Evolutionary conservation across 768 basidiomycete genomes (phyloP), one percentile per base, ranked within the genome.

Genomic region (Trametes punicea): DNA sequence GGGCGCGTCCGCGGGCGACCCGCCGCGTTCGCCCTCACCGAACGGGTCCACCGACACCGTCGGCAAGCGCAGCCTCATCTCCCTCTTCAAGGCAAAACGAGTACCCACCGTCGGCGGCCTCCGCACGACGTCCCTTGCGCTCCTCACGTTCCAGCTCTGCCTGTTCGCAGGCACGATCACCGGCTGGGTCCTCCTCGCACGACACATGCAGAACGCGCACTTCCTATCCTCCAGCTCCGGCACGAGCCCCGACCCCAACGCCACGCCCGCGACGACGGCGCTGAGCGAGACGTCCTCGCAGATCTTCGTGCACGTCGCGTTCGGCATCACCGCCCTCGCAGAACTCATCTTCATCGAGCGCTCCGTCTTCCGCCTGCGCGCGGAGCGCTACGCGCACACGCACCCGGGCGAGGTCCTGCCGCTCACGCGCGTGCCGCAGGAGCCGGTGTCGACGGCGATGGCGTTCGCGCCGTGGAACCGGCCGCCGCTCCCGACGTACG

Each of bases 401-500:
- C 83, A 87, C 64, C 82, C 83, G 2, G 85, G 82, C n/a, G 62
- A 61, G 40, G 46, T 63, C 34, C 67, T 81, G 16, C 79, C 81
- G 34, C 69, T 71, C n/a, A 70, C 73, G 48, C 67, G 75, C 27
- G 44, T 57, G 7, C 27, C 26, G 10, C 45, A 23, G 20, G 46
- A 48, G 33, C 40, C 31, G 4, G 27, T 27, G 6, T 26, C 48
- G n/a, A 49, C 51, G 11, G 40, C 39, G 33, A 65, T 71, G 61
- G 57, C 61, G 11, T 60, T 68, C 57, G 80, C 85, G 9, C 88
- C 87, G 2, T 89, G 87, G 88, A 82, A 83, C 67, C 74, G 86
- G 21, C 85, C 84, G 1, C 78, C 85, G 11, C 71, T 88, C 39
- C 86, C 87, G 0, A 85, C 84, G 11, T 88, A 88, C 64, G 85